Percentiles rank a stretch among this genome's conserved stretches.
Conservation (phyloP, 1,139 yeast species). For the Scheffersomyces titani region DNA sequence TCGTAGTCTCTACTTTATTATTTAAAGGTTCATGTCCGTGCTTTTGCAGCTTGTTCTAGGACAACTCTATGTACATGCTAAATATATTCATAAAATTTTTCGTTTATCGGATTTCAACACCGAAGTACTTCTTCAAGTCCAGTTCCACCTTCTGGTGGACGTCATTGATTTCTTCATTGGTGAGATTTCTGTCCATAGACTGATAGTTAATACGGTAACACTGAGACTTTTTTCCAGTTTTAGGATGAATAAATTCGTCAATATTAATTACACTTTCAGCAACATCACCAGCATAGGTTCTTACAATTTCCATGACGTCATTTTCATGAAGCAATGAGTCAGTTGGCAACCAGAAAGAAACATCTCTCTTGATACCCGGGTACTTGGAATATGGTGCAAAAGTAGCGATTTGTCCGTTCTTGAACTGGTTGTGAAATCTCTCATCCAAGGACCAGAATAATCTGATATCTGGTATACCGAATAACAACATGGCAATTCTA, state of each 20-base stretch:
- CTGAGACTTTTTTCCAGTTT: constrained; percentile 71
- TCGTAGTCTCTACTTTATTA: neutral
- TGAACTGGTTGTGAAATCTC: constrained; percentile 74
- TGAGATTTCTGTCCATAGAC: constrained; percentile 90
- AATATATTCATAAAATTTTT: too few relatives aligned
- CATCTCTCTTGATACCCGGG: constrained; percentile 85
- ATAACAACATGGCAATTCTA: constrained; percentile 91
- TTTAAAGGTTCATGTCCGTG: neutral
- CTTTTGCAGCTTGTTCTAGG: neutral
- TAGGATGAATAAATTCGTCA: constrained; percentile 86
- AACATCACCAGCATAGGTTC: constrained; percentile 81
- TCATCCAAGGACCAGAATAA: constrained; percentile 88
- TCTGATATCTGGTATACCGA: constrained; percentile 94
- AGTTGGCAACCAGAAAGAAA: constrained; percentile 84
- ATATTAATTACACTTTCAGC: constrained; percentile 82
- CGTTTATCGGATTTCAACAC: constrained; percentile 61
- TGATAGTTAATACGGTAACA: constrained; percentile 92
- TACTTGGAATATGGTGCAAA: constrained; percentile 90
- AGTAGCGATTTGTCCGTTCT: constrained; percentile 60
- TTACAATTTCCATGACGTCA: constrained; percentile 91
- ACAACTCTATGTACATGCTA: neutral
- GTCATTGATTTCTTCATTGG: constrained; percentile 75
- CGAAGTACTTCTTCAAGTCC: constrained; percentile 51
- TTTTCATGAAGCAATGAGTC: constrained; percentile 64
- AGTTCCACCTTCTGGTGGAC: constrained; percentile 66